Evolutionary conservation across 441 rosid genomes (phyloP).

Genomic region (Gossypium gossypioides): DNA sequence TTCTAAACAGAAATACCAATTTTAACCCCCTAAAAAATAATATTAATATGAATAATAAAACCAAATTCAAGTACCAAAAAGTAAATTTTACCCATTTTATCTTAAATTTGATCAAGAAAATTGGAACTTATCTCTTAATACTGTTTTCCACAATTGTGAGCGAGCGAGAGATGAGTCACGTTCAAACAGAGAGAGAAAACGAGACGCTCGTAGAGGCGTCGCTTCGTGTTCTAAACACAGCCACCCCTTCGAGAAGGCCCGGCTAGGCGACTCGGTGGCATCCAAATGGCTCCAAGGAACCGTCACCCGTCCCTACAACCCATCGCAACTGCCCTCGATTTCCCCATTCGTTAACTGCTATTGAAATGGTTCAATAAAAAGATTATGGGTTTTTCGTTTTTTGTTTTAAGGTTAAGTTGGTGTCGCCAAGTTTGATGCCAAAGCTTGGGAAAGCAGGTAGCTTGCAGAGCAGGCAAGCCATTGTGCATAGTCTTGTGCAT

Average conservation of each 20-base stretch:
- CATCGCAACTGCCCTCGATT: constrained; percentile 9
- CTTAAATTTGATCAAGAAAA: too few species aligned
- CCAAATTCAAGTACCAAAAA: too few species aligned
- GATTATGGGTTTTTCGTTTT: not conserved
- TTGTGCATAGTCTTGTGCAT: constrained; percentile 80
- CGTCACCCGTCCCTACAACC: constrained; percentile 43
- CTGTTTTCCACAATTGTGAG: not conserved
- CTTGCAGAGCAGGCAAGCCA: constrained; percentile 83
- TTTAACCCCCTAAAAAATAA: too few species aligned
- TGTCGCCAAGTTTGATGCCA: constrained; percentile 82
- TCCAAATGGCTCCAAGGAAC: constrained; percentile 63
- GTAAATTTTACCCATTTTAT: too few species aligned
- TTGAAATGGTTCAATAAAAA: constrained; percentile 17
- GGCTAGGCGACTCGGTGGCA: constrained; percentile 61
- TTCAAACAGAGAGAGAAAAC: constrained; percentile 13
- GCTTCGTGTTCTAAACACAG: constrained; percentile 54
- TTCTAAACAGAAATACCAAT: too few species aligned
- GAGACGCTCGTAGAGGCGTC: constrained; percentile 73
- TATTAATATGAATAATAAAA: too few species aligned
- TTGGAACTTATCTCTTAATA: too few species aligned
- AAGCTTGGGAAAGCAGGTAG: constrained; percentile 90
- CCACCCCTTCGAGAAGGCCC: constrained; percentile 69
- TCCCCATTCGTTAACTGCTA: constrained; percentile 4
- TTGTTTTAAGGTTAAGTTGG: constrained; percentile 54
- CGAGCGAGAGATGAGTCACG: constrained; percentile 16